A percentile compares a stretch with the other conserved stretches of the same genome.
Evolutionary conservation across 2,329 filamentous ascomycete genomes (phyloP).

Genomic region (Arthroderma sp.): DNA sequence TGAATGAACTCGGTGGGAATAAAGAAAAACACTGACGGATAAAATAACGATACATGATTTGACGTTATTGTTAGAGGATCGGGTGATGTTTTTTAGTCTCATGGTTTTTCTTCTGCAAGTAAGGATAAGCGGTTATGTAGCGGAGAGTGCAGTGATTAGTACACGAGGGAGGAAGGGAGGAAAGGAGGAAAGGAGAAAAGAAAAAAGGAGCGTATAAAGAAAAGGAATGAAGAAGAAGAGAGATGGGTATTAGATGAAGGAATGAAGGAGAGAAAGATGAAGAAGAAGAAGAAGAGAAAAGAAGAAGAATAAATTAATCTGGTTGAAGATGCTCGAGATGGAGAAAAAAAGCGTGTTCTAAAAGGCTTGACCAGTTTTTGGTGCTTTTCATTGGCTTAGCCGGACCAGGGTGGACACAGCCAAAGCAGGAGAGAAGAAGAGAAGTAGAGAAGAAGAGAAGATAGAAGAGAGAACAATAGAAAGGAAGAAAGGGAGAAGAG

Average conservation of each 20-base stretch:
- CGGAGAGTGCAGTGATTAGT: too few relatives aligned
- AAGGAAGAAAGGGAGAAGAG: neutral
- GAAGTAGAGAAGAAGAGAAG: neutral
- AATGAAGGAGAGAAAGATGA: neutral
- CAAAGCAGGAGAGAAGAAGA: constrained; percentile 2
- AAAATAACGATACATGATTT: too few relatives aligned
- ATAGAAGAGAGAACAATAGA: neutral
- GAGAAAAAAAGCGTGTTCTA: neutral
- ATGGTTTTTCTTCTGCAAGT: too few relatives aligned
- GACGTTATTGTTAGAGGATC: too few relatives aligned
- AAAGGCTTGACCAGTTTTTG: neutral
- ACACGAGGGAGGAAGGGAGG: too few relatives aligned
- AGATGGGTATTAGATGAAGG: neutral
- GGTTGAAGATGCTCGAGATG: neutral
- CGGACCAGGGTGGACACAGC: too few relatives aligned
- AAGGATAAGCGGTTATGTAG: too few relatives aligned
- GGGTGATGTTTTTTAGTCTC: too few relatives aligned
- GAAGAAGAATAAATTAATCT: neutral
- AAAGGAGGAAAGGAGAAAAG: neutral
- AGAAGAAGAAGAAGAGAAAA: neutral
- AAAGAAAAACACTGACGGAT: too few relatives aligned
- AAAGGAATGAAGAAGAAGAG: neutral
- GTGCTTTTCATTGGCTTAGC: too few relatives aligned
- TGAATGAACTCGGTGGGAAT: too few relatives aligned
- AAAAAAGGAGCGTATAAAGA: neutral